Percentiles rank a stretch among this genome's conserved stretches.
Conservation (phyloP, 768 basidiomycete species). For the Xanthoconium stramineum region DNA sequence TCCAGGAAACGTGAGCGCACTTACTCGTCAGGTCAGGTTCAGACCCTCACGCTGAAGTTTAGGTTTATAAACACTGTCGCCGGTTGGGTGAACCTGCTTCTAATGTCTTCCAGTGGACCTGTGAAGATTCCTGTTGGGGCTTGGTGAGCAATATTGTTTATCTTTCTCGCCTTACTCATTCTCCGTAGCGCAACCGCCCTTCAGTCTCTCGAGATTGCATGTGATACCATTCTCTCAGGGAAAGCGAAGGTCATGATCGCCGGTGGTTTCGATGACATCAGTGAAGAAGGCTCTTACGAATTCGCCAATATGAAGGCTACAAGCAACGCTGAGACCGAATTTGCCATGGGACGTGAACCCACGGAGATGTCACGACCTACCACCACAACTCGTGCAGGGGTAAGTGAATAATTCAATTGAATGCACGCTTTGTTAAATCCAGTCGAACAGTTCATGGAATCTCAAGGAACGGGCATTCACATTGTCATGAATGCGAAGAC, state of each 20-base stretch:
- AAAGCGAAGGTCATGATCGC: slow-evolving; percentile 99
- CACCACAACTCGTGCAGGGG: slow-evolving; percentile 92
- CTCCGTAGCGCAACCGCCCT: slow-evolving; percentile 82
- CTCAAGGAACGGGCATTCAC: slow-evolving; percentile 94
- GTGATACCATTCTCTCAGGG: slow-evolving; percentile 88
- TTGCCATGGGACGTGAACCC: slow-evolving; percentile 98
- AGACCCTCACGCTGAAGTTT: slow-evolving; percentile 5
- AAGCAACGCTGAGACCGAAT: slow-evolving; percentile 93
- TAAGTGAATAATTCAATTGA: slow-evolving; percentile 36
- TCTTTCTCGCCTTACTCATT: slow-evolving; percentile 2
- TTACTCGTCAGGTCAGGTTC: background rate
- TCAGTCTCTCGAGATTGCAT: slow-evolving; percentile 98
- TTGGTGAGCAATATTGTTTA: slow-evolving; percentile 54
- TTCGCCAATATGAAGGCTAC: slow-evolving; percentile 99
- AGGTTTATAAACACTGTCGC: slow-evolving; percentile 99
- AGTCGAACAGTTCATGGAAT: slow-evolving; percentile 82
- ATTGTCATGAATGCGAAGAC: slow-evolving; percentile 97
- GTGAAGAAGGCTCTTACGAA: slow-evolving; percentile 97
- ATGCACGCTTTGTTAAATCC: slow-evolving; percentile 1
- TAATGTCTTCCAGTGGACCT: slow-evolving; percentile 94
- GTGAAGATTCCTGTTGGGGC: slow-evolving; percentile 99
- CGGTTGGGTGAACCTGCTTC: slow-evolving; percentile 94
- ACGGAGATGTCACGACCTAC: slow-evolving; percentile 98
- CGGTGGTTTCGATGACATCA: slow-evolving; percentile 97
- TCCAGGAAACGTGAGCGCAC: slow-evolving; percentile 89